Evolutionary conservation across 495 filamentous ascomycete species (phyloP).

Genomic region (Apodospora peruviana): DNA sequence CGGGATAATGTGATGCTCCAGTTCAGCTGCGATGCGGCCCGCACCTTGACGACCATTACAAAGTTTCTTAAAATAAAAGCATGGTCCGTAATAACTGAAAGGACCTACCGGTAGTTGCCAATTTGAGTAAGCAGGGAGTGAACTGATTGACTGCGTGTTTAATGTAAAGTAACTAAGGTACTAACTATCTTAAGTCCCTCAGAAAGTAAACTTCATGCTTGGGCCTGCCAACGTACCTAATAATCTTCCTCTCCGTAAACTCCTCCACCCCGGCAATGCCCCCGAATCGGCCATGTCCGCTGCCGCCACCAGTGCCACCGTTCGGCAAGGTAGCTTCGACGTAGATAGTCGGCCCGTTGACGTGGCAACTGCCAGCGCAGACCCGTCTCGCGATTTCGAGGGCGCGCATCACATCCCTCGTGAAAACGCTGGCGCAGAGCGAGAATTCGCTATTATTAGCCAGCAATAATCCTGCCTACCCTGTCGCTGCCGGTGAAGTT

Average conservation of each 20-base stretch:
- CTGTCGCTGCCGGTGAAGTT: slow-evolving; percentile 34
- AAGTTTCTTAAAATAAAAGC: too few relatives aligned
- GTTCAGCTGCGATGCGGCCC: too few relatives aligned
- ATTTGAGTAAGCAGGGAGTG: too few relatives aligned
- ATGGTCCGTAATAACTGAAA: too few relatives aligned
- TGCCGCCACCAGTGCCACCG: slow-evolving; percentile 28
- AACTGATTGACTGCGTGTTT: too few relatives aligned
- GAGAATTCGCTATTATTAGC: slow-evolving; percentile 30
- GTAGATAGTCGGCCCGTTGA: slow-evolving; percentile 32
- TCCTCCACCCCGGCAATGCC: slow-evolving; percentile 26
- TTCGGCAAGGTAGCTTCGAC: slow-evolving; percentile 29
- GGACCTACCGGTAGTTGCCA: too few relatives aligned
- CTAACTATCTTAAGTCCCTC: too few relatives aligned
- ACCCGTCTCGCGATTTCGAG: slow-evolving; percentile 25
- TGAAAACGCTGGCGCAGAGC: slow-evolving; percentile 30
- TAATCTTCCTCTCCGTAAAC: slow-evolving; percentile 30
- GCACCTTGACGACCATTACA: too few relatives aligned
- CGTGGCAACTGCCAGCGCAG: slow-evolving; percentile 25
- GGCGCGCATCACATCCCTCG: slow-evolving; percentile 23
- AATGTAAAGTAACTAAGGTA: too few relatives aligned
- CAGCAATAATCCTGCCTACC: slow-evolving; percentile 30
- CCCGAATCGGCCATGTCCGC: slow-evolving; percentile 33
- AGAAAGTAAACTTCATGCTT: slow-evolving; percentile 21
- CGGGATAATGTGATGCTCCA: too few relatives aligned
- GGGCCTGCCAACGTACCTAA: slow-evolving; percentile 22